Base-by-base conservation (phyloP, 345 rosid species). In the Iberis pinnata region DNA sequence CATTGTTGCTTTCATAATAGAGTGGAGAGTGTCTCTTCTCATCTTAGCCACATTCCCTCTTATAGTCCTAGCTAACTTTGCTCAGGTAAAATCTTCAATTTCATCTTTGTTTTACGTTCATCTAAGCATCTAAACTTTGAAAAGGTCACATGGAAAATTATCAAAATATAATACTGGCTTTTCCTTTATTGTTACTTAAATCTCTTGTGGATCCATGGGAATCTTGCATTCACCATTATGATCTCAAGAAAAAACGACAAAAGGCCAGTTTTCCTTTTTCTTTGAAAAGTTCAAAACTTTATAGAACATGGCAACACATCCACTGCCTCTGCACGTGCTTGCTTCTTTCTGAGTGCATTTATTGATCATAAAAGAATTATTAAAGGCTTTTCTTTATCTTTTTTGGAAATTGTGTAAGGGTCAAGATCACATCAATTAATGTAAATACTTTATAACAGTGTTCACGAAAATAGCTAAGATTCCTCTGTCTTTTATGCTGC, bases 11-110 rank as follows among this genome's bases (percentile, higher is more conserved):
- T 92, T 92, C 89, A 78, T 92, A 10, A 86, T 92, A 7, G 99
- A 92, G 63, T 92, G 99, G 99, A 85, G 95, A 71, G 99, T 92
- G 54, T 88, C 99, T 16, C 94, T 92, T 68, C 94, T 92, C 77
- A 88, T 92, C 60, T 70, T 92, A 20, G 97, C 62, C 35, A 88
- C 99, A 61, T 92, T 85, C 77, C 97, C 97, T 50, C 95, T 92
- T 18, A 86, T 92, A 31, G 97, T 92, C 46, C 99, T 92, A 1
- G 99, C 97, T 51, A 92, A 92, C 80, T 92, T 92, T 70, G 99
- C 99, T 46, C 99, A 92, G 86, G 99, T 92, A 75, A 64, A 40
- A 47, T 5, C 33, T 7, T 29, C 33, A 29, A 36, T 0, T 27
- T 27, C 9, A 5, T 27, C 32, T 13, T 56, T 22, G 25, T 6